Base-by-base conservation (phyloP, 208 protist species). In the Wallacemonas sp. region DNA sequence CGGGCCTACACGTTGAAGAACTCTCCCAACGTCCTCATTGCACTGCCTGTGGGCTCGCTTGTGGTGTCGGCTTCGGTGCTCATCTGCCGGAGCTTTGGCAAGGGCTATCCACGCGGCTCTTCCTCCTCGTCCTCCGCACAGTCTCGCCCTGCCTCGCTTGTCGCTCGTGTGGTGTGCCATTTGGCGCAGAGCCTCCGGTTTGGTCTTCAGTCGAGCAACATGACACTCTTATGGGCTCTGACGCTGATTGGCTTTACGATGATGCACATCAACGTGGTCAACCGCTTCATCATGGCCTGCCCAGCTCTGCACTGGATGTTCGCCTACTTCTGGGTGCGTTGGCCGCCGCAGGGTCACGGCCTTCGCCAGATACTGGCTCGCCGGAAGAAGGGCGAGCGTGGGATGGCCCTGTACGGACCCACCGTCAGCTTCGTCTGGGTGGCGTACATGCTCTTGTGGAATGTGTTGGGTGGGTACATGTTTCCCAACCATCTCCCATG, bases 221-320 rank as follows among this genome's bases (percentile, higher is more conserved):
- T 86, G 29, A 63, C 77, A 28, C 82, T 76, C 26, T 76, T 92
- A 12, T 41, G 79, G n/a, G 65, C 75, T 5, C 57, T 89, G 4
- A 31, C 77, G 29, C 14, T 78, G 1, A 45, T 92, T 22, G 86
- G 79, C 3, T 65, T 87, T 26, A 86, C 81, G 2, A 25, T 80
- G 25, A 84, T 92, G 76, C 83, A 94, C 72, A 73, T 94, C 8
- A 85, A 94, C 62, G 89, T 94, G 10, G 81, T 80, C 18, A 94
- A 86, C 62, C 77, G 89, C 2, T 91, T 94, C 57, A 45, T 92
- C 29, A 81, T 86, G 75, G 72, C 77, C 1, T 82, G 75, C 46
- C 89, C 89, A 3, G 83, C 86, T 2, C 57, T 92, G 10, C 91
- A 86, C 74, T 88, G 80, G 77, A 50, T 92, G 31, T 44, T 59